phyloP scores from a whole-genome alignment of 768 basidiomycete species.

The Mycena rosella region DNA sequence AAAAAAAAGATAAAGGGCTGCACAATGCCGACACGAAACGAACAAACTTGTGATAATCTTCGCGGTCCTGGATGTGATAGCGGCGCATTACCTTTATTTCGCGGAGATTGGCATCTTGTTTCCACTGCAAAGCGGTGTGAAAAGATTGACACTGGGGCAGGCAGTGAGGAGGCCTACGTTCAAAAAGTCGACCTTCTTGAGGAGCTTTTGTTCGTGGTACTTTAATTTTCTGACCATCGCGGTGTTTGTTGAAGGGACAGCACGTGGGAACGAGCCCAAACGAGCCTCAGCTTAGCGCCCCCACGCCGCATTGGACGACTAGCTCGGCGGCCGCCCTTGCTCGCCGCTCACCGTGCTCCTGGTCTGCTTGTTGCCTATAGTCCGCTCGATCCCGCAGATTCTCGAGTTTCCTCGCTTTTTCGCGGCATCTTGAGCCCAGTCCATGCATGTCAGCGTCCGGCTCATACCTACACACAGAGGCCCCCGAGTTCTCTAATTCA shows the following conservation, averaged over 20 bases:
- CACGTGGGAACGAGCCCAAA: conserved; percentile 23
- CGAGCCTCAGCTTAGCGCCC: conserved; percentile 23
- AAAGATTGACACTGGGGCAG: conserved; percentile 14
- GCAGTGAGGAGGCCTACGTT: conserved; percentile 66
- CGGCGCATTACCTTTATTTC: conserved; percentile 95
- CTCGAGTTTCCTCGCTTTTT: conserved; percentile 21
- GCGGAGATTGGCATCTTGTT: conserved; percentile 90
- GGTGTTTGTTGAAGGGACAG: conserved; percentile 22
- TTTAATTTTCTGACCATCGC: conserved; percentile 93
- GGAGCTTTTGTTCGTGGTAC: conserved; percentile 94
- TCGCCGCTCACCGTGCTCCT: conserved; percentile 4
- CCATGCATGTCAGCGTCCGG: conserved; percentile 35
- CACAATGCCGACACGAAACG: conserved; percentile 9
- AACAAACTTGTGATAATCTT: conserved; percentile 90
- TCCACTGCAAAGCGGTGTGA: conserved; percentile 75
- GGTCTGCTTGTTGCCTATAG: too few species aligned
- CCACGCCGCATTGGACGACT: conserved; percentile 30
- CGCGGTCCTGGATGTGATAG: conserved; percentile 95
- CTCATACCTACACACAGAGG: conserved; percentile 33
- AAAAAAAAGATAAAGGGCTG: conserved; percentile 7
- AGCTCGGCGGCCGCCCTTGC: neutral
- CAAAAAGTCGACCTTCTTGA: conserved; percentile 97
- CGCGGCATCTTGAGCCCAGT: conserved; percentile 8
- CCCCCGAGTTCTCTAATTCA: conserved; percentile 25
- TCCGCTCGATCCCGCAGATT: neutral